phyloP scores from a whole-genome alignment of 495 filamentous ascomycete species.

The Aspergillus incahuasiensis region DNA sequence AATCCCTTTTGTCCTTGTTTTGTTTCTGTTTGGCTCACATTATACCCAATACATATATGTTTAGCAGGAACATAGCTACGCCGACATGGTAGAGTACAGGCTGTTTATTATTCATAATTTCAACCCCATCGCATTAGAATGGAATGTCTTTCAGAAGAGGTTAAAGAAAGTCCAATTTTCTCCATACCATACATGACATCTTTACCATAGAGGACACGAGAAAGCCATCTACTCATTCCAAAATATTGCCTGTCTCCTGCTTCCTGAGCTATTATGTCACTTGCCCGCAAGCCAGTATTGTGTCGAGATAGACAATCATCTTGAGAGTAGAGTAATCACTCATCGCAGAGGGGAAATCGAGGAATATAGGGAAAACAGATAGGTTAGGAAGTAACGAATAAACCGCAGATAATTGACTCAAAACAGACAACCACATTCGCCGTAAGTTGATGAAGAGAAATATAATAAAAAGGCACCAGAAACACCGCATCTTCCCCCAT shows the following conservation, averaged over 20 bases:
- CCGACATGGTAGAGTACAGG: not conserved
- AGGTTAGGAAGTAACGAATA: conserved; percentile 18
- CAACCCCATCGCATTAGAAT: too few species aligned
- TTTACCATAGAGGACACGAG: conserved; percentile 17
- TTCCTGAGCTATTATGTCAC: conserved; percentile 16
- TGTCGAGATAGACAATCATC: conserved; percentile 7
- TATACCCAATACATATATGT: not conserved
- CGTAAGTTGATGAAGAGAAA: conserved; percentile 22
- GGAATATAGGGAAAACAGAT: conserved; percentile 12
- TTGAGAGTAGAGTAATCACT: conserved; percentile 4
- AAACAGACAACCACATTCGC: conserved; percentile 24
- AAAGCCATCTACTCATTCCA: not conserved
- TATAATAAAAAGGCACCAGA: conserved; percentile 37
- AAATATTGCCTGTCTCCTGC: conserved; percentile 6
- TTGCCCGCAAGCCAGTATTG: conserved; percentile 17
- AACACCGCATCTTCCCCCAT: conserved; percentile 44
- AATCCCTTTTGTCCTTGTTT: not conserved
- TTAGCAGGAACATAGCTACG: not conserved
- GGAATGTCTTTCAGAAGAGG: not conserved
- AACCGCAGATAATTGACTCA: conserved; percentile 20
- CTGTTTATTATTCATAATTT: too few species aligned
- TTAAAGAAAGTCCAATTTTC: conserved; percentile 22
- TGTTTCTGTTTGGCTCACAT: not conserved
- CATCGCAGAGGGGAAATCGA: conserved; percentile 17
- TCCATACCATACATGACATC: conserved; percentile 27